Base-by-base conservation (phyloP, 139 green algal genomes). In the Chlorella sp. region DNA sequence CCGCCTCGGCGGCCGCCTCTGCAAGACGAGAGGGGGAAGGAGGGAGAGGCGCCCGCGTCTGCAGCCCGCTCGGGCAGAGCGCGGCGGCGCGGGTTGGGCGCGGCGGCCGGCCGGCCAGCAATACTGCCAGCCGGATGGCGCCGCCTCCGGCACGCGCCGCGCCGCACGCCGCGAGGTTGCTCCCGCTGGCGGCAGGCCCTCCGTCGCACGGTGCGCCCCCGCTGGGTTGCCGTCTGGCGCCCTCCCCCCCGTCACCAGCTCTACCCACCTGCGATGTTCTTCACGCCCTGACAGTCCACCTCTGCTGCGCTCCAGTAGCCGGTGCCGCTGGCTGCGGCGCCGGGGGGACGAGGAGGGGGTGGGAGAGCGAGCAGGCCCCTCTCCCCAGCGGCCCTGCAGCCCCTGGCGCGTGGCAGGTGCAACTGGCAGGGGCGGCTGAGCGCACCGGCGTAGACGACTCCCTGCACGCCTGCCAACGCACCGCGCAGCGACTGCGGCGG, bases 201-300 rank as follows among this genome's bases (percentile, higher is more conserved):
- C n/a, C n/a, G n/a, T n/a, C n/a, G n/a, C n/a, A n/a, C n/a, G n/a
- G n/a, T n/a, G n/a, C n/a, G n/a, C n/a, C n/a, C n/a, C n/a, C n/a
- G 15, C 42, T 48, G 31, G 5, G 6, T 66, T 66, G 5, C 59
- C 59, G 31, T 21, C 33, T 9, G n/a, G 23, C 45, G 0, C 7
- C 25, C 7, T 50, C 12, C 27, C 2, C 2, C 5, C 43, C 51
- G 25, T 2, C 2, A 53, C 23, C 5, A 2, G 17, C 43, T 42
- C 17, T 60, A 27, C 2, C 9, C 2, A 59, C 5, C 31, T 12
- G 19, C 14, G 31, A 46, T 43, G 33, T 11, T 27, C 29, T 41
- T 48, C 8, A 14, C 36, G 29, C 83, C 87, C 77, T 90, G n/a
- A 31, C 69, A 75, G 56, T 93, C 88, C 1, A 93, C 89, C 23